Percentiles rank a stretch among this genome's conserved stretches.
phyloP scores from a whole-genome alignment of 257 asterid species.

The Salvia rosmarinus region DNA sequence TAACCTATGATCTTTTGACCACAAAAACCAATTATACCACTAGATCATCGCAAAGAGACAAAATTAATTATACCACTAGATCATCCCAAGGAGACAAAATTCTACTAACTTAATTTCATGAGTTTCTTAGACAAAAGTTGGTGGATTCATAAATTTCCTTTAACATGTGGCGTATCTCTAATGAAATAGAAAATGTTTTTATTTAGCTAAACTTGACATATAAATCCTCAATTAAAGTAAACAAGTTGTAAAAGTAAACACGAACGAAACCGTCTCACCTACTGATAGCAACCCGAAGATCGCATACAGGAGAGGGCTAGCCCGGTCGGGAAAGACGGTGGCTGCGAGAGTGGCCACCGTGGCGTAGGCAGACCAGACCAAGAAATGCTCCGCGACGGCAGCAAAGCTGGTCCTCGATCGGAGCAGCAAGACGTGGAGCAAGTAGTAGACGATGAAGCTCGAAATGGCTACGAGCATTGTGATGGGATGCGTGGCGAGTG shows the following conservation, averaged over 20 bases:
- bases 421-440: slow-evolving; percentile 1
- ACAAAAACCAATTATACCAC: too few species aligned
- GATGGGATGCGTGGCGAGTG: slow-evolving; percentile 7
- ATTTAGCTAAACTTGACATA: too few species aligned
- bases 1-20: too few species aligned
- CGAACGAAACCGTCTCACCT: neutral
- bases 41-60: too few species aligned
- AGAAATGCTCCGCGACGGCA: neutral
- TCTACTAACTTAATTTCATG: too few species aligned
- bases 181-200: too few species aligned
- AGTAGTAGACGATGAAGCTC: neutral
- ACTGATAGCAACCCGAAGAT: slow-evolving; percentile 8
- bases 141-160: too few species aligned
- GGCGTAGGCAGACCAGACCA: neutral
- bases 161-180: too few species aligned
- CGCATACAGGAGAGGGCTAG: neutral
- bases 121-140: too few species aligned
- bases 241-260: neutral
- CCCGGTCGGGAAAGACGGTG: neutral
- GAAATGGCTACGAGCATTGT: slow-evolving; percentile 7
- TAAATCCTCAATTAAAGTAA: neutral
- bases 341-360: neutral
- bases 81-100: too few species aligned
- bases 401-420: neutral
- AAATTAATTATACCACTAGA: too few species aligned